These are phyloP conservation scores for Aspergillus cristatus DNA, from an alignment of 495 filamentous ascomycete genomes.

Conservation along the genomic window DNA sequence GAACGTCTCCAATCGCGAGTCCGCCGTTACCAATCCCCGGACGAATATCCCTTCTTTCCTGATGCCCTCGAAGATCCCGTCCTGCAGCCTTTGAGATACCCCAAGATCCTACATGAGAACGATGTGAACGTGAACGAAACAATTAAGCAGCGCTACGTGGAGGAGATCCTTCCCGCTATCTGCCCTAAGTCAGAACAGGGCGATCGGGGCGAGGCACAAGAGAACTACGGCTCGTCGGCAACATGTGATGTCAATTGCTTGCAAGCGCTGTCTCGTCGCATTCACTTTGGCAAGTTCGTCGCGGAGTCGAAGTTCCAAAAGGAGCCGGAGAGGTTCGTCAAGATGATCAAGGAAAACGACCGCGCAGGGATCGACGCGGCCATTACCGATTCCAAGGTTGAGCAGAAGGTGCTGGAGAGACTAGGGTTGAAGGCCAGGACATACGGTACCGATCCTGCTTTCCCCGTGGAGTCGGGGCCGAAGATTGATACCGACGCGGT, in stretches of 20 bases:
- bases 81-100: conserved; percentile 81
- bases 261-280: conserved; percentile 82
- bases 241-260: conserved; percentile 85
- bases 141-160: conserved; percentile 78
- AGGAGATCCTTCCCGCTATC: conserved; percentile 70
- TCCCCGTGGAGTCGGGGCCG: conserved; percentile 38
- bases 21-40: conserved; percentile 88
- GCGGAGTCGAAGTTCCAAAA: conserved; percentile 95
- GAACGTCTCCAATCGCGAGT: conserved; percentile 89
- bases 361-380: conserved; percentile 72
- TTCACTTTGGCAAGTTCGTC: conserved; percentile 98
- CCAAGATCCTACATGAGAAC: conserved; percentile 84
- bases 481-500: conserved; percentile 95
- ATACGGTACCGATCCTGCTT: conserved; percentile 85
- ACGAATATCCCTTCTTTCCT: conserved; percentile 98
- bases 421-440: conserved; percentile 86
- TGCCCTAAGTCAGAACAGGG: conserved; percentile 62
- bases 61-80: conserved; percentile 71
- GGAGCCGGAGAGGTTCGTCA: conserved; percentile 69
- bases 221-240: conserved; percentile 92
- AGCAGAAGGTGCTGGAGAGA: conserved; percentile 84
- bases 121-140: conserved; percentile 82
- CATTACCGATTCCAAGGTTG: conserved; percentile 84
- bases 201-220: conserved; percentile 76
- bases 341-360: conserved; percentile 71